A percentile compares a stretch with the other conserved stretches of the same genome.
phyloP scores from a whole-genome alignment of 129 eudicot genomes.

The Deinandra increscens region DNA sequence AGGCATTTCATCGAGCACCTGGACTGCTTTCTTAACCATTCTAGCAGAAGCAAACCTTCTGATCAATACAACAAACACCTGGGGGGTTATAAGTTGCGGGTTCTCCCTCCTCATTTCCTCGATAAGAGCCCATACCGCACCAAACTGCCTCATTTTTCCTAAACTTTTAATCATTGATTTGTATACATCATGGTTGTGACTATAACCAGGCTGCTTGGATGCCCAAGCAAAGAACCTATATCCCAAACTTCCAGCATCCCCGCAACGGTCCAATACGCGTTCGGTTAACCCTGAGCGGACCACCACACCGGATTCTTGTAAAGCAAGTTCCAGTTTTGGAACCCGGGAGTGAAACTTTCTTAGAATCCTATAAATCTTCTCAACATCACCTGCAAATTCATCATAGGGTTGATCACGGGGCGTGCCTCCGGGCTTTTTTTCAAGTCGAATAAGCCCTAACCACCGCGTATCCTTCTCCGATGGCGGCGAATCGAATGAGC shows the following conservation, averaged over 20 bases:
- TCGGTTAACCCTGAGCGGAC: conserved; percentile 68
- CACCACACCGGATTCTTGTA: conserved; percentile 66
- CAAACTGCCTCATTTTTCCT: conserved; percentile 87
- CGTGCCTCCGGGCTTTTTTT: conserved; percentile 30
- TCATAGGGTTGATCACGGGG: conserved; percentile 43
- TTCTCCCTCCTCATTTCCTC: conserved; percentile 88
- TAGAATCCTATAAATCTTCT: conserved; percentile 63
- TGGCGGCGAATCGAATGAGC: conserved; percentile 32
- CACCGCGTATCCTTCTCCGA: conserved; percentile 26
- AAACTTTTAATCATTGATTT: conserved; percentile 67
- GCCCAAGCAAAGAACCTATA: conserved; percentile 84
- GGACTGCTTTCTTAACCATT: conserved; percentile 85
- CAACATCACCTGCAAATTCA: conserved; percentile 74
- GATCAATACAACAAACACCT: conserved; percentile 71
- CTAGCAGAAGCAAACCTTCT: conserved; percentile 76
- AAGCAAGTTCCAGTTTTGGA: conserved; percentile 81
- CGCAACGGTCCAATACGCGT: conserved; percentile 76
- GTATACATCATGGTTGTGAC: conserved; percentile 69
- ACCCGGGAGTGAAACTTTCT: conserved; percentile 77
- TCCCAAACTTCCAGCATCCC: conserved; percentile 84
- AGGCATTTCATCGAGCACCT: conserved; percentile 93
- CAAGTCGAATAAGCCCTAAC: conserved; percentile 49
- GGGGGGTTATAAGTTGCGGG: conserved; percentile 61
- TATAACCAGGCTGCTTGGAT: conserved; percentile 65
- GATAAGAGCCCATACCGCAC: conserved; percentile 78